A percentile compares a stretch with the other conserved stretches of the same genome.
Conservation (phyloP, 495 filamentous ascomycete genomes). For the Lophiotrema nucula region DNA sequence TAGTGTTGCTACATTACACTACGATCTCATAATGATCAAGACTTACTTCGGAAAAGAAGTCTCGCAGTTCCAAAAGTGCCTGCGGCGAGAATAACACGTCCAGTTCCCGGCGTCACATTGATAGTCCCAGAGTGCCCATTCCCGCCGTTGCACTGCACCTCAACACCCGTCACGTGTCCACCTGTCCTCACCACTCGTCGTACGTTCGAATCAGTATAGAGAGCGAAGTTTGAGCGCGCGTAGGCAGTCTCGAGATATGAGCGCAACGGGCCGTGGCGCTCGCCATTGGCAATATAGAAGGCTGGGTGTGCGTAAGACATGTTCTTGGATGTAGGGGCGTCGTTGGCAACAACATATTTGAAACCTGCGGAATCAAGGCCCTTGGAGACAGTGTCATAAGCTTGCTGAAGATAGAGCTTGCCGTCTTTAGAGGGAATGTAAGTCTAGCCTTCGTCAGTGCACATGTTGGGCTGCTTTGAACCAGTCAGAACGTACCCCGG, state of each 20-base stretch:
- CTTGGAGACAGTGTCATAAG: conserved; percentile 58
- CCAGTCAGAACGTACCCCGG: conserved; percentile 47
- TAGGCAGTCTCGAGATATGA: conserved; percentile 68
- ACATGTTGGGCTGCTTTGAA: not conserved
- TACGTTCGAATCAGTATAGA: conserved; percentile 64
- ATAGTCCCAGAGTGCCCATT: conserved; percentile 57
- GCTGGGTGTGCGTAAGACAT: conserved; percentile 61
- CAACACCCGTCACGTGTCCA: conserved; percentile 62
- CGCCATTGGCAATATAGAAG: conserved; percentile 65
- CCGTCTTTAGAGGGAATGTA: conserved; percentile 65
- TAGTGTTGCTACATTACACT: not conserved
- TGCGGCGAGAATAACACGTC: conserved; percentile 65
- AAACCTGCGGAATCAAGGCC: conserved; percentile 61
- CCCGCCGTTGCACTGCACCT: conserved; percentile 49
- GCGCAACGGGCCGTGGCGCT: conserved; percentile 68
- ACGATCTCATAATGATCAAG: not conserved
- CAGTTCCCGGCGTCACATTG: conserved; percentile 56
- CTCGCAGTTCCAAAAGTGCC: conserved; percentile 72
- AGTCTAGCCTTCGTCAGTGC: no score
- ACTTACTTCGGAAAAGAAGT: conserved; percentile 50
- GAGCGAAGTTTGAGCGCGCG: conserved; percentile 60
- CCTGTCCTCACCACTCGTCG: conserved; percentile 62
- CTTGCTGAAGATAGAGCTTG: conserved; percentile 63
- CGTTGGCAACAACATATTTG: conserved; percentile 60
- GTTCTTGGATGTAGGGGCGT: conserved; percentile 63